phyloP scores from a whole-genome alignment of 2,329 filamentous ascomycete genomes.

The Apiospora arundinis region DNA sequence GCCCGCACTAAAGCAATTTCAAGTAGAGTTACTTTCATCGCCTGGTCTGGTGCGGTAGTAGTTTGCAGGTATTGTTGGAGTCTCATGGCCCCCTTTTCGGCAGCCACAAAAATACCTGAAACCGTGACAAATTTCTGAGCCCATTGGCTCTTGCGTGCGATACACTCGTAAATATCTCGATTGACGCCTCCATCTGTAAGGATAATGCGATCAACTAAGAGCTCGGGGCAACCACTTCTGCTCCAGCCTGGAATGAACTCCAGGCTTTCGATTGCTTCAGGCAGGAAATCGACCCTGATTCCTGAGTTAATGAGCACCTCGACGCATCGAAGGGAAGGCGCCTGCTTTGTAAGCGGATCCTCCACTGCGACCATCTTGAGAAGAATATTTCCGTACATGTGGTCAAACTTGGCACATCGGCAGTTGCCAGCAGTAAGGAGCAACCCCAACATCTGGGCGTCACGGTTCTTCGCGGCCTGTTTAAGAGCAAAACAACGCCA shows the following conservation, averaged over 20 bases:
- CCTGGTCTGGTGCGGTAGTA: background rate
- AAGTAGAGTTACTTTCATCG: background rate
- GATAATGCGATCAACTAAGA: background rate
- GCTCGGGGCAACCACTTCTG: background rate
- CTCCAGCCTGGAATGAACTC: background rate
- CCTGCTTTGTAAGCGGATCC: background rate
- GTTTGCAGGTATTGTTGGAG: background rate
- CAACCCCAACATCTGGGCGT: background rate
- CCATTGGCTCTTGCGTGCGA: background rate
- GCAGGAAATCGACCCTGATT: background rate
- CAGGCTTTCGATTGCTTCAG: background rate
- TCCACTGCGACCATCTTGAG: background rate
- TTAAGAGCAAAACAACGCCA: background rate
- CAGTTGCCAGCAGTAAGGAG: background rate
- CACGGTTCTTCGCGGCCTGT: background rate
- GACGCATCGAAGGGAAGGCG: background rate
- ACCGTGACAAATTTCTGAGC: background rate
- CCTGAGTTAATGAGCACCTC: background rate
- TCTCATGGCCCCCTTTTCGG: background rate
- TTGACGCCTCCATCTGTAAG: background rate
- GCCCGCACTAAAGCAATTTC: background rate
- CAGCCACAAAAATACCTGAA: background rate
- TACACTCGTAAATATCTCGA: background rate
- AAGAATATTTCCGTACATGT: background rate
- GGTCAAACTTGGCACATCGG: background rate